Conservation (phyloP, 208 protist genomes). For the Wallacemonas collosoma region DNA sequence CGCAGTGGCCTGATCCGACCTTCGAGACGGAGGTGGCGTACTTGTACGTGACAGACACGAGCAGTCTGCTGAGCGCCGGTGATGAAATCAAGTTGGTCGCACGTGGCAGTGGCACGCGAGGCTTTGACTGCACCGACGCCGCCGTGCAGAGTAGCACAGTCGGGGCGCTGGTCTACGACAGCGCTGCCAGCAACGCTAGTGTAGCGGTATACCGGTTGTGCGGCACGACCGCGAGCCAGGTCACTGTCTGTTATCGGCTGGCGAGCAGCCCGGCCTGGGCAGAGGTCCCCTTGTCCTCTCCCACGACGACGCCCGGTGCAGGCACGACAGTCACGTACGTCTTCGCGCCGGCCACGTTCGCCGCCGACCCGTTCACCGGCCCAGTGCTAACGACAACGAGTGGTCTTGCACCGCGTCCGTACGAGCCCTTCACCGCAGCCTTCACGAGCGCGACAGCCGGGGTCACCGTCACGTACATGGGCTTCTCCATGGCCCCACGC, state of each 20-base stretch:
- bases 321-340: slow-evolving; percentile 35
- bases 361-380: slow-evolving; percentile 54
- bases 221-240: slow-evolving; percentile 24
- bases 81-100: slow-evolving; percentile 65
- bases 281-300: slow-evolving; percentile 66
- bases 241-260: slow-evolving; percentile 73
- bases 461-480: slow-evolving; percentile 46
- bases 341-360: slow-evolving; percentile 43
- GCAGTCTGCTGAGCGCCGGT: slow-evolving; percentile 29
- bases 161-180: slow-evolving; percentile 34
- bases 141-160: slow-evolving; percentile 42
- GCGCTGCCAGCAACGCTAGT: slow-evolving; percentile 40
- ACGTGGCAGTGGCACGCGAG: slow-evolving; percentile 17
- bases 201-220: slow-evolving; percentile 66
- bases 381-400: slow-evolving; percentile 28
- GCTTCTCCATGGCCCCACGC: slow-evolving; percentile 54
- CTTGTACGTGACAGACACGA: slow-evolving; percentile 51
- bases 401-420: slow-evolving; percentile 53
- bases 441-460: slow-evolving; percentile 44
- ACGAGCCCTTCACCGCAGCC: slow-evolving; percentile 70
- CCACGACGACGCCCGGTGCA: not conserved
- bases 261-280: slow-evolving; percentile 52
- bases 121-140: slow-evolving; percentile 62
- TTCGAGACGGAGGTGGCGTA: slow-evolving; percentile 62
- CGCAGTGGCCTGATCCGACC: slow-evolving; percentile 34